phyloP scores from a whole-genome alignment of 192 early-diverging fungal species.

The Oehlia diaphana region DNA sequence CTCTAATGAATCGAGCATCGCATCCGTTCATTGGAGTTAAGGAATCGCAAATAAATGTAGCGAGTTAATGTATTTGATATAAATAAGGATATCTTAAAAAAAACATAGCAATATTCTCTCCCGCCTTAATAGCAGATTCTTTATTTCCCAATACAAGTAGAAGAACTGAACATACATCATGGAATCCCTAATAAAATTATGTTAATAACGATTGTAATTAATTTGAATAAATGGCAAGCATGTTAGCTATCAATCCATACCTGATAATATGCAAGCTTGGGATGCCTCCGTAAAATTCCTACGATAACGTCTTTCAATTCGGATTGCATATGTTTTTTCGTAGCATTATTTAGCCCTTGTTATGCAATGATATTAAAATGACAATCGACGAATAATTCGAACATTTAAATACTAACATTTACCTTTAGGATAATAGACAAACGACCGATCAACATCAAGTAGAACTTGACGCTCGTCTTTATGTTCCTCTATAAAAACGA shows the following conservation, averaged over 20 bases:
- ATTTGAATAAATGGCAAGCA: not conserved
- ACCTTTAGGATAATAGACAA: conserved; percentile 43
- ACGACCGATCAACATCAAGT: conserved; percentile 50
- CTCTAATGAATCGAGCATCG: conserved; percentile 51
- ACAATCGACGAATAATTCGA: not conserved
- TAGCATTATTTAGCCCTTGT: conserved; percentile 22
- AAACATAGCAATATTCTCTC: conserved; percentile 50
- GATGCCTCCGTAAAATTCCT: conserved; percentile 48
- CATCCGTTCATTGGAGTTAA: conserved; percentile 38
- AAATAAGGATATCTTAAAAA: conserved; percentile 53
- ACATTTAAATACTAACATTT: not conserved
- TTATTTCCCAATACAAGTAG: conserved; percentile 44
- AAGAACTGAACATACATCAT: conserved; percentile 53
- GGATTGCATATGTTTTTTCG: conserved; percentile 45
- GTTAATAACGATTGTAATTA: not conserved
- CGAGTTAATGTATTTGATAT: not conserved
- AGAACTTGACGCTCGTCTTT: conserved; percentile 52
- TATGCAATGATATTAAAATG: conserved; percentile 1
- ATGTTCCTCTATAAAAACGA: conserved; percentile 29
- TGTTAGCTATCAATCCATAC: conserved; percentile 18
- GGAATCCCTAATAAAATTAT: conserved; percentile 47
- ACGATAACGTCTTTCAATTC: conserved; percentile 51
- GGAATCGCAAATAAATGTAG: not conserved
- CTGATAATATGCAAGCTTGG: conserved; percentile 55
- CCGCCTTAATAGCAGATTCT: conserved; percentile 39